phyloP scores from a whole-genome alignment of 345 rosid species.

The Arabidopsis suecica region DNA sequence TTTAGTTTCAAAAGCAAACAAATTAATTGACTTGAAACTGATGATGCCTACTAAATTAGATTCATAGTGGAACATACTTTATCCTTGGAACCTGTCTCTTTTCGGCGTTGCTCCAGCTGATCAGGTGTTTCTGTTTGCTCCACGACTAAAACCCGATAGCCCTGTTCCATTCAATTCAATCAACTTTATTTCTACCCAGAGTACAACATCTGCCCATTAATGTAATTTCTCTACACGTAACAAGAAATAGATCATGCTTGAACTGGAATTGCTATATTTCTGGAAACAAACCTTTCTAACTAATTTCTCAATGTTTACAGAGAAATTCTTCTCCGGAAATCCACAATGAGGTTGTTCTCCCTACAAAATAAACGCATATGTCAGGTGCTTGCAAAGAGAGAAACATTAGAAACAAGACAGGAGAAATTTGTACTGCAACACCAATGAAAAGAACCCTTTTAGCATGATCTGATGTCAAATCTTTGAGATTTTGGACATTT shows the following conservation, averaged over 20 bases:
- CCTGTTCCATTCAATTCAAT: slow-evolving; percentile 59
- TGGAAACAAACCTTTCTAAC: slow-evolving; percentile 76
- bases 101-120: slow-evolving; percentile 91
- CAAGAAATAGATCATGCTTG: slow-evolving; percentile 32
- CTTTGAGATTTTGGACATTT: not conserved
- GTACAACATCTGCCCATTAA: slow-evolving; percentile 30
- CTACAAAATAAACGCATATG: slow-evolving; percentile 47
- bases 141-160: slow-evolving; percentile 91
- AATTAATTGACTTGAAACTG: slow-evolving; percentile 11
- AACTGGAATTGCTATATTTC: slow-evolving; percentile 16
- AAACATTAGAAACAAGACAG: slow-evolving; percentile 8
- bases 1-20: slow-evolving; percentile 15
- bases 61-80: slow-evolving; percentile 58
- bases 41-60: slow-evolving; percentile 16
- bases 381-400: slow-evolving; percentile 24
- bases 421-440: slow-evolving; percentile 3
- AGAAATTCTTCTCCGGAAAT: slow-evolving; percentile 94
- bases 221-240: not conserved
- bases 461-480: slow-evolving; percentile 4
- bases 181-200: slow-evolving; percentile 28
- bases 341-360: slow-evolving; percentile 99
- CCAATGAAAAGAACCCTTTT: not conserved
- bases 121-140: slow-evolving; percentile 99
- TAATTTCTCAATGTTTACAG: slow-evolving; percentile 86
- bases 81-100: slow-evolving; percentile 88